Percentiles rank a stretch among this genome's conserved stretches.
Evolutionary conservation across 139 green algal genomes (phyloP).

Genomic region (Haematococcus lacustris): DNA sequence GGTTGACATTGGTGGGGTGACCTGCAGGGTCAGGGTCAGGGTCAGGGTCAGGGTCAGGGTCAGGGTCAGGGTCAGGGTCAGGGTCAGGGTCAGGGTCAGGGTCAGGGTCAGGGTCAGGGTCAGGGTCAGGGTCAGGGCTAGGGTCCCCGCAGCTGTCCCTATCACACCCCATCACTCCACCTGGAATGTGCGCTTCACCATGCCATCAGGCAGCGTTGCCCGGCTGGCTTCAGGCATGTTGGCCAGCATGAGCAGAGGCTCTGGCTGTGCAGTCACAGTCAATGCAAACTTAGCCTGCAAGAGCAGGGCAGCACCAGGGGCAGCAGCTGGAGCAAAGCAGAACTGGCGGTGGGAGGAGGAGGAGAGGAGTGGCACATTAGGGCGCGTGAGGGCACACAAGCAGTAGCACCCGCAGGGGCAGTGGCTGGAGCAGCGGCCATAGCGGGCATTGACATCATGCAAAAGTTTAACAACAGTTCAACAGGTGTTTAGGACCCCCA

Average conservation of each 20-base stretch:
- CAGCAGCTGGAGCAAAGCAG: not conserved
- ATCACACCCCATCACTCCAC: too few relatives aligned
- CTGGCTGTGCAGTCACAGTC: not conserved
- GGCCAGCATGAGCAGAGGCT: constrained; percentile 34
- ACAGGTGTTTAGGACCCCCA: not conserved
- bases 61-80: too few relatives aligned
- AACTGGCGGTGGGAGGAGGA: too few relatives aligned
- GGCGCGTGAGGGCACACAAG: not conserved
- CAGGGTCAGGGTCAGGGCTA: too few relatives aligned
- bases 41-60: too few relatives aligned
- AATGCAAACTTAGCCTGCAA: not conserved
- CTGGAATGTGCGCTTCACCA: too few relatives aligned
- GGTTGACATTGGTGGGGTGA: constrained; percentile 70
- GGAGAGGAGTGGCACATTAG: not conserved
- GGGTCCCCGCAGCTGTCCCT: too few relatives aligned
- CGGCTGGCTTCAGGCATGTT: constrained; percentile 56
- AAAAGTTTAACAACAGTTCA: not conserved
- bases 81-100: too few relatives aligned
- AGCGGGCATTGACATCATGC: not conserved
- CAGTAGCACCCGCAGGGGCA: not conserved
- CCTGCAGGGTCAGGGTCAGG: too few relatives aligned
- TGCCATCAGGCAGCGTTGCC: constrained; percentile 3
- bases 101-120: too few relatives aligned
- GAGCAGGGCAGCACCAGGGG: not conserved
- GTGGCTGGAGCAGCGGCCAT: not conserved